Evolutionary conservation across 176 grass and related monocot genomes (phyloP), one percentile per base, ranked within the genome.

Genomic region (Rhynchospora breviuscula): DNA sequence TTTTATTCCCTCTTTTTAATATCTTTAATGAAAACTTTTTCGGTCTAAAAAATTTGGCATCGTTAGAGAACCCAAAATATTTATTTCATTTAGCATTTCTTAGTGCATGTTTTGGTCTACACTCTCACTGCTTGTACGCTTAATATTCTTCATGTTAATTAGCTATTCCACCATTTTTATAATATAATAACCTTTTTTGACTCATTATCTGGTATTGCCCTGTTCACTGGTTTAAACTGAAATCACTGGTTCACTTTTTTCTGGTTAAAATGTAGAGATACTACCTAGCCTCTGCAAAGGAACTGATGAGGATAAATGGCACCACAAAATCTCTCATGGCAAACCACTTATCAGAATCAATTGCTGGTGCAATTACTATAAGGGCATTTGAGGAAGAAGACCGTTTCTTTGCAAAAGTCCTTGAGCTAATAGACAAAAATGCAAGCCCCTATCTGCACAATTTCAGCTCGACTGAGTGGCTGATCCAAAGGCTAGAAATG

Each of bases 281-380:
- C 71, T 98, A 95, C 76, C 87, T 98, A 71, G 85, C 89, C 57
- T 91, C 96, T 8, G 89, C 96, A 51, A 98, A 91, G 86, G 91
- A 98, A 90, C 90, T 98, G 79, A 98, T 98, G 96, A 59, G 96
- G 25, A 93, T 98, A 67, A 95, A 98, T 90, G 96, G 96, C 60
- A 98, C 93, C 66, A 93, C 96, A 63, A 95, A 93, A 87, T 98
- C 96, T 86, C 79, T 87, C 62, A 63, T 98, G 33, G 92, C 88
- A 64, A 98, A 98, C 81, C 96, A 98, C 86, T 83, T 98, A 8
- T 88, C 89, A 14, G 93, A 98, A 85, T 98, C 96, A 3, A 86
- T 98, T 89, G 71, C 89, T 49, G 96, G 93, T 68, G 81, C 89
- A 84, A 88, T 90, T 65, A 98, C 88, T 77, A 95, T 98, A 83